Evolutionary conservation across 495 filamentous ascomycete species (phyloP), one percentile per base, ranked within the genome.

Genomic region (Daldinia bambusicola): DNA sequence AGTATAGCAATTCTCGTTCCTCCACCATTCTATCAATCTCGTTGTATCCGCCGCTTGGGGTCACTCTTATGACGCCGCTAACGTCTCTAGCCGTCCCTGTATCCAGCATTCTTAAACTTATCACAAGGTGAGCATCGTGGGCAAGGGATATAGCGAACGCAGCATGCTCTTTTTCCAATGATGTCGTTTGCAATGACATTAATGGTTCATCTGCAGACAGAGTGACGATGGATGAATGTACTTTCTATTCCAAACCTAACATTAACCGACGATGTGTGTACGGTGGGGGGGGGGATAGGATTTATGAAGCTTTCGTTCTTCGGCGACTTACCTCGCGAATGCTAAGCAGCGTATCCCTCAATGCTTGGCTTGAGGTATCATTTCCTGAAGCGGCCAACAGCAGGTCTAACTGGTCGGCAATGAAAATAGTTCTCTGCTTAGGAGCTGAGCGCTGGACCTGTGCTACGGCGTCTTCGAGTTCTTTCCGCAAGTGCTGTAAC

Each of bases 21-120:
- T 88, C 80, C 12, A 82, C 76, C 6, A 57, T 66, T 18, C 71
- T 67, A 43, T 67, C 70, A 66, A 70, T 71, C 18, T 56, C 67
- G 60, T 61, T 32, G 30, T 52, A 73, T 20, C 76, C 71, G 18
- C 76, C 77, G 6, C 89, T 88, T 22, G 81, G 83, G 8, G 90
- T 93, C 57, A 96, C 86, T 71, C 95, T 86, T 61, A 97, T 69
- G 38, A 97, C 92, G 8, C 95, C 95, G 81, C 92, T 97, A 26
- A 98, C 92, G 83, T 98, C 95, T 78, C 85, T 90, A 57, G 95
- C 95, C 14, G 88, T 85, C 1, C 95, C 95, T 0, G 93, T 97
- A 72, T 94, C 92, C 65, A 98, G 79, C 66, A 87, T 84, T 51
- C 93, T 84, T 31, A 94, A 79, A 67, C 92, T 89, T 76, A 94